phyloP scores from a whole-genome alignment of 2,329 filamentous ascomycete genomes.

The Apiospora pterosperma region DNA sequence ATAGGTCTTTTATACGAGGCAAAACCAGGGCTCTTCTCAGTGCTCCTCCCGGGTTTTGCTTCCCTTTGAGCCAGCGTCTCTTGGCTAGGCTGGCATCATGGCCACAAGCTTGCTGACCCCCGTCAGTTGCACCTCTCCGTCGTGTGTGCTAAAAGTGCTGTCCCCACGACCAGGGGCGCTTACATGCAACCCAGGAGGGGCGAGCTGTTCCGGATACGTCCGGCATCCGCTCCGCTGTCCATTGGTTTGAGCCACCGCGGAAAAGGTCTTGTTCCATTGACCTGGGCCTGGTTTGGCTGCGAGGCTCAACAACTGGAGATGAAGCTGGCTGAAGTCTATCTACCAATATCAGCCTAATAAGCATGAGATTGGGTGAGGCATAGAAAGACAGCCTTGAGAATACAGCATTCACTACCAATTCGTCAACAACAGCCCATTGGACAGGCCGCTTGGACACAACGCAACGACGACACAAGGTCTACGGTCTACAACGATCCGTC shows the following conservation, averaged over 20 bases:
- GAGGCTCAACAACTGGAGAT: constrained; percentile 1
- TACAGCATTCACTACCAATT: neutral
- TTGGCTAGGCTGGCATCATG: neutral
- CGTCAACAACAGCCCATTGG: neutral
- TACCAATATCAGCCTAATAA: neutral
- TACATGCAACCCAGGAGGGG: constrained; percentile 2
- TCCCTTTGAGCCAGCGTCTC: neutral
- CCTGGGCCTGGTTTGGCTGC: neutral
- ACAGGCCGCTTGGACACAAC: neutral
- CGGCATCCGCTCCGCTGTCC: constrained; percentile 2
- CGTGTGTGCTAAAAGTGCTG: neutral
- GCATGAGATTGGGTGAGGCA: neutral
- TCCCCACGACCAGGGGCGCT: constrained; percentile 1
- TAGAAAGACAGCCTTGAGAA: neutral
- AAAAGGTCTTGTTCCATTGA: constrained; percentile 1
- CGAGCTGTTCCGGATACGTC: constrained; percentile 1
- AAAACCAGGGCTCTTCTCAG: neutral
- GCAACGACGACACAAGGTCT: neutral
- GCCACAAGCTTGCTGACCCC: constrained; percentile 1
- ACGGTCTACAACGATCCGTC: neutral
- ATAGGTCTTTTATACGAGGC: neutral
- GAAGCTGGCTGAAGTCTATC: neutral
- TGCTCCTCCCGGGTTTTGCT: neutral
- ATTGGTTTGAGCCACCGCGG: constrained; percentile 1
- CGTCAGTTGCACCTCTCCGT: neutral